Conservation (phyloP, 768 basidiomycete species). For the Mycena kentingensis region DNA sequence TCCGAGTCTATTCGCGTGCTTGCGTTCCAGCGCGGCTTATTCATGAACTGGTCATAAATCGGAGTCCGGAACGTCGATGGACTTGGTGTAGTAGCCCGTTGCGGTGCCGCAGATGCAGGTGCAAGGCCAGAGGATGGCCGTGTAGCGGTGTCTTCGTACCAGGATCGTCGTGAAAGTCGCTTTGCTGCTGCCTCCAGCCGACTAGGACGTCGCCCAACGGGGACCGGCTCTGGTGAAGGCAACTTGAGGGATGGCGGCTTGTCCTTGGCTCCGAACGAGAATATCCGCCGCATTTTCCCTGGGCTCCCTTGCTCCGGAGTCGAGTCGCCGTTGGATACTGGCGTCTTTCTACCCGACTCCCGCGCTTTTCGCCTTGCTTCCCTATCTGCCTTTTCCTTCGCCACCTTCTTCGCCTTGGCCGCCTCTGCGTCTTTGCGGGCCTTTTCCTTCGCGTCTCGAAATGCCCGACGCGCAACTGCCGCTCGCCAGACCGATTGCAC, state of each 20-base stretch:
- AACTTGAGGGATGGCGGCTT: neutral
- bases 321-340: conserved; percentile 1
- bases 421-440: conserved; percentile 13
- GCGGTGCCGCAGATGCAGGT: conserved; percentile 4
- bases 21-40: conserved; percentile 22
- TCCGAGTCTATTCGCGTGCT: too few relatives aligned
- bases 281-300: conserved; percentile 18
- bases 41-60: conserved; percentile 25
- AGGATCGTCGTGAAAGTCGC: conserved; percentile 19
- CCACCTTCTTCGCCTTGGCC: conserved; percentile 10
- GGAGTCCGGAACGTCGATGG: conserved; percentile 14
- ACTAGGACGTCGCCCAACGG: conserved; percentile 14
- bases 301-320: conserved; percentile 13
- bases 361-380: conserved; percentile 2
- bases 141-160: conserved; percentile 16
- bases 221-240: conserved; percentile 15
- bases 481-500: conserved; percentile 96
- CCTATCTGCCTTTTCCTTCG: conserved; percentile 9
- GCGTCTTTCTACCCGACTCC: conserved; percentile 1
- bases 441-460: conserved; percentile 9
- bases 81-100: neutral
- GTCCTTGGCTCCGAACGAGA: conserved; percentile 22
- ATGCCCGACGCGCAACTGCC: conserved; percentile 51
- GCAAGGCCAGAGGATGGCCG: conserved; percentile 3
- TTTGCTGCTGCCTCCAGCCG: conserved; percentile 20